Percentiles rank a stretch among this genome's conserved stretches.
These are phyloP conservation scores for Delonix regia DNA, from an alignment of 306 rosid genomes.

Conservation along the genomic window DNA sequence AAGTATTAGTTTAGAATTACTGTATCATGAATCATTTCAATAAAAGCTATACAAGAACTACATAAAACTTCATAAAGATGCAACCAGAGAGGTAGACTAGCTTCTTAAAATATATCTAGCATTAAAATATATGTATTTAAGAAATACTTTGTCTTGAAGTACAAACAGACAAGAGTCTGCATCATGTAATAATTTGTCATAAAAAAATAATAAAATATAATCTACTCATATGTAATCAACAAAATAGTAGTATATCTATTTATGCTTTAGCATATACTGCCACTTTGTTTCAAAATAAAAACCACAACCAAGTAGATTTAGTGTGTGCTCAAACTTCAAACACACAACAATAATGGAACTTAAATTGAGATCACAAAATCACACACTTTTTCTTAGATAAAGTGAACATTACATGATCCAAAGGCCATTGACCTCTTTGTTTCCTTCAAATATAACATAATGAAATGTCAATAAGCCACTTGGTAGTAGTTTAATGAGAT, in stretches of 20 bases:
- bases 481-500: not conserved
- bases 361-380: not conserved
- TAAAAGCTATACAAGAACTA: conserved; percentile 92
- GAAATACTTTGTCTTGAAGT: conserved; percentile 34
- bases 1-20: conserved; percentile 48
- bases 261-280: conserved; percentile 17
- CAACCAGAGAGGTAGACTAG: conserved; percentile 99
- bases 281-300: conserved; percentile 19
- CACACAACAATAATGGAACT: conserved; percentile 22
- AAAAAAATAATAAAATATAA: conserved; percentile 17
- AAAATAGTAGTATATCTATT: not conserved
- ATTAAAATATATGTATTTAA: conserved; percentile 52
- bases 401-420: conserved; percentile 9
- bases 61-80: conserved; percentile 96
- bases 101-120: conserved; percentile 99
- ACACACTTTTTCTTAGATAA: not conserved
- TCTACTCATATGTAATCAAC: not conserved
- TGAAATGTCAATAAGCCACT: not conserved
- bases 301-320: conserved; percentile 25
- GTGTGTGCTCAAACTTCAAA: not conserved
- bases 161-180: conserved; percentile 29
- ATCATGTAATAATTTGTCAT: conserved; percentile 32
- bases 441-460: conserved; percentile 15
- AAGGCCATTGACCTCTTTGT: conserved; percentile 1
- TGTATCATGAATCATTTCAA: conserved; percentile 98